These are phyloP conservation scores for Dactylellina parvicollis DNA, from an alignment of 2,329 filamentous ascomycete species.

Conservation along the genomic window DNA sequence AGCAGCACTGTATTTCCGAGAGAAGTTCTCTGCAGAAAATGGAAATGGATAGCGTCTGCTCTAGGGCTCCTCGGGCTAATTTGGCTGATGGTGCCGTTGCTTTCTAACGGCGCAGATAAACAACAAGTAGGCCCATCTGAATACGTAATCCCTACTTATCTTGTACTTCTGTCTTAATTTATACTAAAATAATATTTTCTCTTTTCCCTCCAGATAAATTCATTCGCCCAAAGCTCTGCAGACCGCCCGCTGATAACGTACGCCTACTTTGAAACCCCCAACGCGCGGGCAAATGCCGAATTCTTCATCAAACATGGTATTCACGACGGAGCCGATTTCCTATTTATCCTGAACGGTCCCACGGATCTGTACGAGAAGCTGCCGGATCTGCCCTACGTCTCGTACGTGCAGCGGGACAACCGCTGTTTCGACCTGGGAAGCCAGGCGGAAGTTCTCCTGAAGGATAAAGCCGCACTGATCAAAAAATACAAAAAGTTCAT, in stretches of 20 bases:
- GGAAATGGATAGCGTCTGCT: not conserved
- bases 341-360: conserved; percentile 62
- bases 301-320: conserved; percentile 62
- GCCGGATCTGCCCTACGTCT: conserved; percentile 59
- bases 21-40: not conserved
- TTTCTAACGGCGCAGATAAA: not conserved
- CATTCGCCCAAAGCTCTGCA: too few species aligned
- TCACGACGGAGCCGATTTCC: conserved; percentile 61
- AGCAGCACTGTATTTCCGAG: not conserved
- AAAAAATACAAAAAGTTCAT: conserved; percentile 61
- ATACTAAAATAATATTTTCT: not conserved
- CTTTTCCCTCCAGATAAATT: not conserved
- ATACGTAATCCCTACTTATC: not conserved
- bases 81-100: not conserved
- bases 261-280: conserved; percentile 60
- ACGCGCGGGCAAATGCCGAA: conserved; percentile 59
- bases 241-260: conserved; percentile 59
- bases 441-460: conserved; percentile 60
- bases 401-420: conserved; percentile 59
- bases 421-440: conserved; percentile 61
- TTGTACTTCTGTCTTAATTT: not conserved
- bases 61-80: not conserved
- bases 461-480: conserved; percentile 58
- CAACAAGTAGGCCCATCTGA: not conserved
- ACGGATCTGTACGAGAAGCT: conserved; percentile 58